Conservation (phyloP, 1,284 basidiomycete genomes). For the Ustilago trichophora region DNA sequence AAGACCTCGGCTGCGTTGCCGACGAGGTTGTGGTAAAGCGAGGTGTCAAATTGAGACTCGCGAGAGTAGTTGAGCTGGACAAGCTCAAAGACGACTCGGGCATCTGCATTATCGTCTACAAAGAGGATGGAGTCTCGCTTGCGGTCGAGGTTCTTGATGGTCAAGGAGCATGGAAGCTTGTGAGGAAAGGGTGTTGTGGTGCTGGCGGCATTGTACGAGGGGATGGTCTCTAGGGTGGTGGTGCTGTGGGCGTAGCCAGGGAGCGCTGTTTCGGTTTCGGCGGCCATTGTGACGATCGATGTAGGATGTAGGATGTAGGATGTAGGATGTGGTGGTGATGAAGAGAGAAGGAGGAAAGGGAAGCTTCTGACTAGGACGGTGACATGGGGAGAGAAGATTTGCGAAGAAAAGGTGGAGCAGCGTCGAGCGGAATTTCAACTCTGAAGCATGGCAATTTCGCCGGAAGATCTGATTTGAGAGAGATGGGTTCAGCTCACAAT, state of each 20-base stretch:
- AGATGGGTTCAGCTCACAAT: too few species aligned
- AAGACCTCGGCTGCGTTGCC: constrained; percentile 18
- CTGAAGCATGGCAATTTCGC: neutral
- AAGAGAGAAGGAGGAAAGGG: neutral
- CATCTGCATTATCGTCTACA: constrained; percentile 12
- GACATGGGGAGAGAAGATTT: too few species aligned
- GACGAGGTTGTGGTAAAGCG: constrained; percentile 28
- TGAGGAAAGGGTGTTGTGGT: constrained; percentile 28
- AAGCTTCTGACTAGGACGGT: too few species aligned
- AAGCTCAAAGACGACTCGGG: constrained; percentile 34
- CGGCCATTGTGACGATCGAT: constrained; percentile 24
- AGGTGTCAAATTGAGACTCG: constrained; percentile 10
- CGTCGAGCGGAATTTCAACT: neutral
- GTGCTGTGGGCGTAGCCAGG: constrained; percentile 34
- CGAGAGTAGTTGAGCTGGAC: constrained; percentile 29
- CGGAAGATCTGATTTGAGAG: neutral
- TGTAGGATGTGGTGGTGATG: neutral
- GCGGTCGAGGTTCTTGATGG: constrained; percentile 42
- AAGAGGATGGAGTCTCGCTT: constrained; percentile 33
- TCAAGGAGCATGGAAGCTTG: constrained; percentile 31
- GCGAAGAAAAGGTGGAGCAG: too few species aligned
- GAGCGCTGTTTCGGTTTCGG: constrained; percentile 6
- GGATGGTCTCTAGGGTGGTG: constrained; percentile 30
- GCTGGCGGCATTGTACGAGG: constrained; percentile 34
- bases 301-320: neutral